Evolutionary conservation across 73 alveolate genomes (phyloP).

Genomic region (Blepharisma stoltei): DNA sequence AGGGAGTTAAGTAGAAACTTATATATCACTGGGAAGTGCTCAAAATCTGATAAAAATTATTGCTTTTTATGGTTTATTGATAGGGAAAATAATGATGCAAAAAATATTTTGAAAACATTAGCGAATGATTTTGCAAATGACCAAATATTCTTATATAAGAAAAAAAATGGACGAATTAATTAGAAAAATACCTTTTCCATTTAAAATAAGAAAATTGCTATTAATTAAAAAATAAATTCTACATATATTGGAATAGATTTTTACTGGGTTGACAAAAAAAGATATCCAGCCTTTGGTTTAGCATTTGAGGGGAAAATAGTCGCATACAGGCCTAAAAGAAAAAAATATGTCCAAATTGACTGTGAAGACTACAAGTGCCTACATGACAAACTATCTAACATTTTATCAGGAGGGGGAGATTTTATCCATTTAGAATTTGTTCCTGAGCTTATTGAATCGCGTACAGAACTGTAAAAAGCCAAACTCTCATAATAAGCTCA

Average conservation of each 20-base stretch:
- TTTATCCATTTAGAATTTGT: no score
- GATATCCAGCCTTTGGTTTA: not conserved
- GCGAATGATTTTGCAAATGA: constrained; percentile 11
- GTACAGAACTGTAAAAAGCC: no score
- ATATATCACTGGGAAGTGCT: not conserved
- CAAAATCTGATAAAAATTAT: not conserved
- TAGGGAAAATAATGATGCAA: not conserved
- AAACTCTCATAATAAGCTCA: no score
- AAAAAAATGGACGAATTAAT: no score
- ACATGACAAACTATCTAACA: no score
- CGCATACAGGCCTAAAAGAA: not conserved
- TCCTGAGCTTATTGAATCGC: no score
- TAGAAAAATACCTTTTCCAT: no score
- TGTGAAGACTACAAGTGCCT: not conserved
- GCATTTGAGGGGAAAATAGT: not conserved
- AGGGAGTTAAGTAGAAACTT: not conserved
- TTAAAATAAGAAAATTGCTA: no score
- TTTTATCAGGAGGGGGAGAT: no score
- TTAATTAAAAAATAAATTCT: no score
- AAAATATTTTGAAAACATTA: not conserved
- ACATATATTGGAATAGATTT: no score
- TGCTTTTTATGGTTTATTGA: not conserved
- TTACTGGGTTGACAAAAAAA: not conserved
- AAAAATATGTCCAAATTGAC: not conserved
- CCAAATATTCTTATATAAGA: no score